phyloP scores from a whole-genome alignment of 2,329 filamentous ascomycete genomes.

The Furcasterigmium sp. region DNA sequence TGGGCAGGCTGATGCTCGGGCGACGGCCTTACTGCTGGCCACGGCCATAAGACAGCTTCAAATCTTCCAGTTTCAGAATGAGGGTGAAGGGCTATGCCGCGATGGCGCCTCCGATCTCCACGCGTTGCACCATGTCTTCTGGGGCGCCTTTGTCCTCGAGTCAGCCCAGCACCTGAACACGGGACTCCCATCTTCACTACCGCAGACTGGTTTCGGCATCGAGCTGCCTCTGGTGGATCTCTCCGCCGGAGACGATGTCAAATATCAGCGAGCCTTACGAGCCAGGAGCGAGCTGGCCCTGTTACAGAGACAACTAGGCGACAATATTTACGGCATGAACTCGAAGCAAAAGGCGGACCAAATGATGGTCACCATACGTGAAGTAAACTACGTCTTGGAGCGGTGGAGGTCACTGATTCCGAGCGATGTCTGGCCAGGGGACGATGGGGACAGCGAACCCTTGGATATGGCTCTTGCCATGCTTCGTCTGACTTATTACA shows the following conservation, averaged over 20 bases:
- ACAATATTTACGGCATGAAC: too few species aligned
- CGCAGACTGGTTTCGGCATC: slow-evolving; percentile 8
- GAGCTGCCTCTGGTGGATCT: slow-evolving; percentile 5
- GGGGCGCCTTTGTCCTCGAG: slow-evolving; percentile 10
- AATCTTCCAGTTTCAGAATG: slow-evolving; percentile 6
- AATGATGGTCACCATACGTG: too few species aligned
- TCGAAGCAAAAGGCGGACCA: too few species aligned
- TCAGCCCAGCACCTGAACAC: slow-evolving; percentile 8
- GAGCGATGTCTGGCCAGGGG: too few species aligned
- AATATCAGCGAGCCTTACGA: slow-evolving; percentile 2
- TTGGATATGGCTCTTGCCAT: too few species aligned
- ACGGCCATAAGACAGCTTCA: slow-evolving; percentile 6
- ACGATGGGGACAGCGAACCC: too few species aligned
- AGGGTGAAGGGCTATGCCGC: slow-evolving; percentile 2
- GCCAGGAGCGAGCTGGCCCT: slow-evolving; percentile 8
- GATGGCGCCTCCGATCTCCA: slow-evolving; percentile 6
- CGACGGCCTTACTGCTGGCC: slow-evolving; percentile 5
- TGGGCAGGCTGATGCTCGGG: slow-evolving; percentile 6
- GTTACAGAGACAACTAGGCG: too few species aligned
- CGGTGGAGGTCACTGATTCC: too few species aligned
- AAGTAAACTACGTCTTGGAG: too few species aligned
- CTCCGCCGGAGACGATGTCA: not conserved
- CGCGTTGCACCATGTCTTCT: slow-evolving; percentile 9
- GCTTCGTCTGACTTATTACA: too few species aligned
- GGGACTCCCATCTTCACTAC: slow-evolving; percentile 6